phyloP scores from a whole-genome alignment of 495 filamentous ascomycete genomes.

The Platismatia glauca region DNA sequence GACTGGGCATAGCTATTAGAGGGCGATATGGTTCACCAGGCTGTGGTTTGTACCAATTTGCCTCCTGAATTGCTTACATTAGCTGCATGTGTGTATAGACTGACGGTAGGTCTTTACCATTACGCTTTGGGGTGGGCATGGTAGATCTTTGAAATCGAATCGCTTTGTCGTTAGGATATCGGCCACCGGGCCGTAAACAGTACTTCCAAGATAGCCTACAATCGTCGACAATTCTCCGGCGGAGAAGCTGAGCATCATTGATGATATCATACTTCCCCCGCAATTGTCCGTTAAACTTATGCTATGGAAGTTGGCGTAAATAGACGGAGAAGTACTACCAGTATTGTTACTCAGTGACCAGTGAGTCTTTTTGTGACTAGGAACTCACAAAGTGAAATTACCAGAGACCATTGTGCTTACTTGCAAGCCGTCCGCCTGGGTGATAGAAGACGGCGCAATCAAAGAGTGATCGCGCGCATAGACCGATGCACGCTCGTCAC shows the following conservation, averaged over 20 bases:
- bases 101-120: not conserved
- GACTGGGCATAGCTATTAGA: not conserved
- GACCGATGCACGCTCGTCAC: not conserved
- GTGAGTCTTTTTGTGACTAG: not conserved
- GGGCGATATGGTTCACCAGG: not conserved
- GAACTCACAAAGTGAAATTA: not conserved
- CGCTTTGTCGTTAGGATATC: no score
- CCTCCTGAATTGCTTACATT: not conserved
- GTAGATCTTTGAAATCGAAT: not conserved
- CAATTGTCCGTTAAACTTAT: not conserved
- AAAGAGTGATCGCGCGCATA: not conserved
- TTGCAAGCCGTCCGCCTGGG: not conserved
- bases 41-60: not conserved
- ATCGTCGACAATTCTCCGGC: not conserved
- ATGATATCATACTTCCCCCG: not conserved
- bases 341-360: not conserved
- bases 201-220: not conserved
- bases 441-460: not conserved
- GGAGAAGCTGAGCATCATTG: not conserved
- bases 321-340: not conserved
- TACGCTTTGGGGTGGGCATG: not conserved
- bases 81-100: not conserved
- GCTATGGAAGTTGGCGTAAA: not conserved
- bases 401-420: not conserved
- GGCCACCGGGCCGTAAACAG: no score